Evolutionary conservation across 495 filamentous ascomycete species (phyloP).

Genomic region (Neurospora sp.): DNA sequence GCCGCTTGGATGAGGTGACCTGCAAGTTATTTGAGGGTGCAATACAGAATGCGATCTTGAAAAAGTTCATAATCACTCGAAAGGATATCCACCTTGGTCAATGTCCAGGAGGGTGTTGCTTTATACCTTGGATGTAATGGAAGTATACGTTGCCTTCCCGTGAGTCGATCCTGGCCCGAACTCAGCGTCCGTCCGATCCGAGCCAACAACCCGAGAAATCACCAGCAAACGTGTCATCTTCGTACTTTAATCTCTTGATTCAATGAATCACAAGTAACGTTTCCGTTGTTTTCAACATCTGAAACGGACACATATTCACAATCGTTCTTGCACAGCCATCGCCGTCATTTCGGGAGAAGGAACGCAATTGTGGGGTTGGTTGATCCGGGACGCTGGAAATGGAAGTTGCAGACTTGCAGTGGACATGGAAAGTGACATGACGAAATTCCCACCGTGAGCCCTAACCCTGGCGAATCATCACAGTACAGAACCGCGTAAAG

Average conservation of each 20-base stretch:
- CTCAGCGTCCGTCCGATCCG: neutral
- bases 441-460: neutral
- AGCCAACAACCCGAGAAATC: neutral
- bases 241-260: conserved; percentile 5
- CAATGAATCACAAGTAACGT: neutral
- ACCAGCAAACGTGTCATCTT: conserved; percentile 13
- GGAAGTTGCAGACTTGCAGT: neutral
- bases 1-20: neutral
- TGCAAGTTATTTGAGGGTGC: neutral
- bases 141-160: neutral
- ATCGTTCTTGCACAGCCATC: neutral
- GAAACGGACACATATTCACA: neutral
- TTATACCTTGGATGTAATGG: neutral
- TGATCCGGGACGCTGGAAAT: neutral
- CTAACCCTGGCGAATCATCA: neutral
- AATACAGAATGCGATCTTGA: neutral
- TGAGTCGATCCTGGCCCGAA: neutral
- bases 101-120: neutral
- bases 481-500: neutral
- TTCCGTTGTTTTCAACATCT: neutral
- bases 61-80: neutral
- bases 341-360: neutral
- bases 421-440: neutral
- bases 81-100: neutral
- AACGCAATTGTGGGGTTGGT: neutral